Evolutionary conservation across 768 basidiomycete species (phyloP).

Genomic region (Mycena polygramma): DNA sequence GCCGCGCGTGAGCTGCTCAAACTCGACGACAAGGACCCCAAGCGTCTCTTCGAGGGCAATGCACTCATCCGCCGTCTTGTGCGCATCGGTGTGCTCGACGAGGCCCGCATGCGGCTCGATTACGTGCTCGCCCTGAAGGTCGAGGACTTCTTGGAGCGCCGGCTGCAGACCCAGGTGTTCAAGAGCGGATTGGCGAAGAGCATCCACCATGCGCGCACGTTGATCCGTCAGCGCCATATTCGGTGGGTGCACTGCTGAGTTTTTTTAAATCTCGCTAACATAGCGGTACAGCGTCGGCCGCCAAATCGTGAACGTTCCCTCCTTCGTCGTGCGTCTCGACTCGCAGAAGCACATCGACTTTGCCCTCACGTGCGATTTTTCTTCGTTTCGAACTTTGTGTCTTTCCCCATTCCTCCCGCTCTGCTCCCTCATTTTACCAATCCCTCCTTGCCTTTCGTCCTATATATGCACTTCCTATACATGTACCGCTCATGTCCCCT

Average conservation of each 20-base stretch:
- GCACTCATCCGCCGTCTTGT: conserved; percentile 96
- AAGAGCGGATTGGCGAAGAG: conserved; percentile 98
- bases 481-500: no score
- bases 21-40: conserved; percentile 99
- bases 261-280: background rate
- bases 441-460: background rate
- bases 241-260: conserved; percentile 66
- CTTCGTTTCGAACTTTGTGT: background rate
- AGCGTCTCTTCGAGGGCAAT: conserved; percentile 99
- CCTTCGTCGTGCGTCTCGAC: conserved; percentile 98
- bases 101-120: conserved; percentile 99
- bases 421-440: background rate
- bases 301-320: conserved; percentile 99
- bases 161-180: conserved; percentile 99
- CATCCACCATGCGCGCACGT: conserved; percentile 98
- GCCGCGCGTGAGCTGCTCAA: conserved; percentile 99
- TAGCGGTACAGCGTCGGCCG: conserved; percentile 83
- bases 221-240: conserved; percentile 99
- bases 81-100: conserved; percentile 99
- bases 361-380: conserved; percentile 76
- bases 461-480: no score
- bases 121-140: conserved; percentile 99
- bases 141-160: conserved; percentile 99
- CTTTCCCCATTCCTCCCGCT: background rate
- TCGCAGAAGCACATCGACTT: conserved; percentile 99